Evolutionary conservation across 306 rosid species (phyloP).

Genomic region (Crotalaria pallida): DNA sequence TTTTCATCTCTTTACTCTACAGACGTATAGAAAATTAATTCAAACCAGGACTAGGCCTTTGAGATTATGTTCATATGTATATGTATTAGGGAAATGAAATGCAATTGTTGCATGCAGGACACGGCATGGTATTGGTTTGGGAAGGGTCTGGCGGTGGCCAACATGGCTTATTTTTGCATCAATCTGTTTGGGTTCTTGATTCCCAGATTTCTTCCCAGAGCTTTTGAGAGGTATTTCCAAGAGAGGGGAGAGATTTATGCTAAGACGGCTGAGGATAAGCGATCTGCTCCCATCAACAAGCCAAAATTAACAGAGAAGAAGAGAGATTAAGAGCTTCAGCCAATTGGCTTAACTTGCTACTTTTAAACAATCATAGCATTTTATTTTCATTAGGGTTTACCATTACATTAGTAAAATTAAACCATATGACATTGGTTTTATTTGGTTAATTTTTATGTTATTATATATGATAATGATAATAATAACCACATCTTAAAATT

Average conservation of each 20-base stretch:
- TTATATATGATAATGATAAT: too few species aligned
- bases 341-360: neutral
- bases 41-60: neutral
- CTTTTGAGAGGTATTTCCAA: constrained; percentile 62
- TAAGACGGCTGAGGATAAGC: constrained; percentile 56
- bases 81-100: neutral
- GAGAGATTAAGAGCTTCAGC: constrained; percentile 6
- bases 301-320: constrained; percentile 29
- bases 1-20: neutral
- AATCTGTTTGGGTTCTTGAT: constrained; percentile 68
- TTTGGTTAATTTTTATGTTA: too few species aligned
- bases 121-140: constrained; percentile 76
- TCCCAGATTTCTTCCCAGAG: constrained; percentile 76
- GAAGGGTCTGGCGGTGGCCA: constrained; percentile 48
- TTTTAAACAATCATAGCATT: neutral
- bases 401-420: neutral
- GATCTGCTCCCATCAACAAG: constrained; percentile 16
- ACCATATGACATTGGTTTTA: neutral
- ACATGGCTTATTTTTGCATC: constrained; percentile 49
- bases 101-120: constrained; percentile 37
- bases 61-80: neutral
- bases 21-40: neutral
- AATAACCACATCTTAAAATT: too few species aligned
- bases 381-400: neutral
- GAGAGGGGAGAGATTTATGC: constrained; percentile 50